Base-by-base conservation (phyloP, 441 rosid species). In the Biscutella laevigata region DNA sequence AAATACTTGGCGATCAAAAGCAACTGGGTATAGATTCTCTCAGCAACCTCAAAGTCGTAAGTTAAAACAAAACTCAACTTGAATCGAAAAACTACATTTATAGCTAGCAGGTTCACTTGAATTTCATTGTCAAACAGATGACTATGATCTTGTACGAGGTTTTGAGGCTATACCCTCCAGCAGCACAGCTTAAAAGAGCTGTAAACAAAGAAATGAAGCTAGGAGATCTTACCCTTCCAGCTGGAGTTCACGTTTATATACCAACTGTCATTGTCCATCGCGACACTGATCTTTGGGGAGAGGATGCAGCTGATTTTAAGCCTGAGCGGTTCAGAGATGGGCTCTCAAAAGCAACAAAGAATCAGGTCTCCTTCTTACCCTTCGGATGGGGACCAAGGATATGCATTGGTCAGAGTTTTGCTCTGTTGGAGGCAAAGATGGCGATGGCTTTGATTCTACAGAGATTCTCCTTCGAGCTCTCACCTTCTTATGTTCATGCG, bases 391-490 rank as follows among this genome's bases (percentile, higher is more conserved):
- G 83, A 26, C 79, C 79, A 3, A 67, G 83, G 62, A 75, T 71
- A 7, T 77, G 77, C 52, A 57, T 80, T 1, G 83, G 81, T 8
- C 82, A 75, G 64, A 80, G 68, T 48, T 80, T 77, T 44, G 67
- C 79, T 16, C 3, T 77, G 20, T 17, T 71, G 37, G 83, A 77
- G 62, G 79, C 78, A 14, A 80, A 77, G 61, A 43, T 77, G 68
- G 76, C 70, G 0, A 22, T 80, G 60, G 65, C 74, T 6, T 64
- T 73, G 72, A 61, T 73, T 29, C 58, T 80, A 12, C 76, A 65
- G 20, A 62, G 43, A 26, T 80, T 71, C 68, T 61, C 70, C 4
- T 74, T 80, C 7, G 64, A 75, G 43, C 76, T 77, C 19, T 75
- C 83, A 9, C 83, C 78, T 20, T 39, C 77, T 14, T 81, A 76